Base-by-base conservation (phyloP, 768 basidiomycete genomes). In the Trametes maxima region DNA sequence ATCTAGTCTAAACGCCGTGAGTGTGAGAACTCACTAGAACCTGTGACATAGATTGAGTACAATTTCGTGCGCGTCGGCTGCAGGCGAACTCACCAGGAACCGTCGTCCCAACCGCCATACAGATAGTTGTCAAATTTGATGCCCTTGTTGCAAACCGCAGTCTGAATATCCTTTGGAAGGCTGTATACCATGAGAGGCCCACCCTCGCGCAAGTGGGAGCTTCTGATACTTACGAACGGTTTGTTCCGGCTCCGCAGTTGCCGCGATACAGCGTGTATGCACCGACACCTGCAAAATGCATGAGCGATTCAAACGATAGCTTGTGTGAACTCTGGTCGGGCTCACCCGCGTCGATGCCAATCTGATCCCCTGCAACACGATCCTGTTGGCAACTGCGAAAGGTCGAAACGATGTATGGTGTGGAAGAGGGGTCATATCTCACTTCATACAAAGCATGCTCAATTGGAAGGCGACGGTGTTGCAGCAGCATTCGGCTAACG, bases 71-170 rank as follows among this genome's bases (percentile, higher is more conserved):
- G 5, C 7, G 2, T 6, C 17, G 11, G 1, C n/a, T 21, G n/a
- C 11, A 24, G 11, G 22, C 8, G 10, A 11, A 33, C 59, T 48
- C 22, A 62, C 60, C 54, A 62, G n/a, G 47, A 50, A 17, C 60
- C 60, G 21, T 56, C 55, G n/a, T 19, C 36, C 60, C 60, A 62
- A 1, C 57, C 58, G 0, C 58, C 63, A 21, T 64, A 64, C 1
- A 64, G 21, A 37, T 37, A 60, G 56, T 67, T 43, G 35, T 67
- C 65, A 14, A 67, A 45, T 19, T 46, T 54, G 36, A 67, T 64
- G n/a, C 51, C 33, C n/a, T 24, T 5, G 24, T 67, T 67, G n/a
- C 65, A 67, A 0, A 59, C 59, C 1, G 59, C 65, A 4, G 14
- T 17, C 35, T 67, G 65, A 1, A 67, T 58, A 8, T 60, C 56